Conservation (phyloP, 2,329 filamentous ascomycete genomes). For the Ploettnerulaceae sp. region DNA sequence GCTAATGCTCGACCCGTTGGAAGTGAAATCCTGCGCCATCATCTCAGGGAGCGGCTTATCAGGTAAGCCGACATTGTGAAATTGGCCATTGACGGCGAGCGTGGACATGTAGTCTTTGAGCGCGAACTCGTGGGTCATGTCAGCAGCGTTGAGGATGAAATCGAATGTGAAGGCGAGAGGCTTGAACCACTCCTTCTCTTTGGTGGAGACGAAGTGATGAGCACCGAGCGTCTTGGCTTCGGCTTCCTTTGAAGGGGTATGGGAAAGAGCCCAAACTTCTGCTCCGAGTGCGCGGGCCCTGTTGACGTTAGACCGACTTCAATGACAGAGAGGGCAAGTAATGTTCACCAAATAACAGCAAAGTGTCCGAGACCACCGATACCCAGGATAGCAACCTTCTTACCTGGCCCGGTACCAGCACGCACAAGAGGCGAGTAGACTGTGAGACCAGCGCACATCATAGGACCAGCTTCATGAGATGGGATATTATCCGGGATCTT, state of each 20-base stretch:
- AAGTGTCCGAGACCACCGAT: constrained; percentile 72
- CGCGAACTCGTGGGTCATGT: constrained; percentile 50
- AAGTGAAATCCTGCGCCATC: constrained; percentile 38
- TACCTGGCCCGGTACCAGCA: constrained; percentile 40
- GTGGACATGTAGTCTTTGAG: constrained; percentile 47
- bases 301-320: not conserved
- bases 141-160: constrained; percentile 47
- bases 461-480: constrained; percentile 51
- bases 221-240: constrained; percentile 59
- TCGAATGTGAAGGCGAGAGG: constrained; percentile 47
- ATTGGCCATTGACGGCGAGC: constrained; percentile 48
- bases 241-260: constrained; percentile 50
- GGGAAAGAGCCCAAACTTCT: constrained; percentile 61
- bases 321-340: not conserved
- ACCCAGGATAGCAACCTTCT: constrained; percentile 65
- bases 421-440: constrained; percentile 48
- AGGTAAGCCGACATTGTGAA: constrained; percentile 55
- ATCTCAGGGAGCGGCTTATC: constrained; percentile 45
- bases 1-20: constrained; percentile 33
- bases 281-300: constrained; percentile 61
- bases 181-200: constrained; percentile 54
- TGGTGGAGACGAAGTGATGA: constrained; percentile 46
- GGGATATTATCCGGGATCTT: constrained; percentile 49
- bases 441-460: constrained; percentile 74
- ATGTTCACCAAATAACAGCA: constrained; percentile 52